phyloP scores from a whole-genome alignment of 2,329 filamentous ascomycete species.

The Scedosporium aurantiacum region DNA sequence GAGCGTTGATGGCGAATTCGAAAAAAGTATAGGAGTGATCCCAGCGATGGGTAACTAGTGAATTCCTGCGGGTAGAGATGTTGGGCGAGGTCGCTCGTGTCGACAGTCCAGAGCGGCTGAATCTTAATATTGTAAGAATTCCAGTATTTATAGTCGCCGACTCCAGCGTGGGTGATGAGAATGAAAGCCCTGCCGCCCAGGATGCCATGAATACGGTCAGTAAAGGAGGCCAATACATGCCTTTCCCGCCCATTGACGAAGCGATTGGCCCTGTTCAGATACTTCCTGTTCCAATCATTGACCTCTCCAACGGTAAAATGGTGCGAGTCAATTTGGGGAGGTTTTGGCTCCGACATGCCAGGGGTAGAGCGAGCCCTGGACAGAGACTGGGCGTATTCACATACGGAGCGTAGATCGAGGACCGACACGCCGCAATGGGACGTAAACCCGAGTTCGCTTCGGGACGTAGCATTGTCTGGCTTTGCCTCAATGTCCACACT shows the following conservation, averaged over 20 bases:
- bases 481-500: constrained; percentile 1
- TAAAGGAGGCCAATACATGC: not conserved
- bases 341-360: not conserved
- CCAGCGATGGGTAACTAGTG: not conserved
- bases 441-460: not conserved
- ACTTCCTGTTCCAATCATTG: not conserved
- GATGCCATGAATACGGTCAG: not conserved
- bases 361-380: not conserved
- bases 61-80: not conserved
- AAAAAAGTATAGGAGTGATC: not conserved
- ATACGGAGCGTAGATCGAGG: not conserved
- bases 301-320: not conserved
- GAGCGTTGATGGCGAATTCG: not conserved
- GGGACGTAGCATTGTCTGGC: not conserved
- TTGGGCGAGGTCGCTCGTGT: not conserved
- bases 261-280: not conserved
- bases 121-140: not conserved
- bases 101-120: constrained; percentile 1
- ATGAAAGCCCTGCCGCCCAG: not conserved
- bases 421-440: constrained; percentile 3
- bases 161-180: not conserved
- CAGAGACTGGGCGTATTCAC: not conserved
- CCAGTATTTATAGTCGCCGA: not conserved
- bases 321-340: not conserved
- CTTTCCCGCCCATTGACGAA: not conserved